phyloP scores from a whole-genome alignment of 169 alveolate species.

The Theileria orientalis region DNA sequence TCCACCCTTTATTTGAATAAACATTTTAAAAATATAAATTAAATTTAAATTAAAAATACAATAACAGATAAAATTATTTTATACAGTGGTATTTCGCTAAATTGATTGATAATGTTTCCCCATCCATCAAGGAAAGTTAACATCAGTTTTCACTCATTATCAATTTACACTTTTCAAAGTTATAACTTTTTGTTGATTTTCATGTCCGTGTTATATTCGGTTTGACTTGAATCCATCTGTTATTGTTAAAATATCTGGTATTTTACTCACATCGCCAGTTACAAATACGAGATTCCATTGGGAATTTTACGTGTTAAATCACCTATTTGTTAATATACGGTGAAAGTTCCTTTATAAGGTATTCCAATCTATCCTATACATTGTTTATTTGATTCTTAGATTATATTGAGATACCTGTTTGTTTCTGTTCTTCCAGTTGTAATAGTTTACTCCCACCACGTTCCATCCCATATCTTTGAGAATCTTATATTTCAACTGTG shows the following conservation, averaged over 20 bases:
- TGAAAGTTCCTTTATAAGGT: not conserved
- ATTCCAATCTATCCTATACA: constrained; percentile 17
- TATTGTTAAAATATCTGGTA: no score
- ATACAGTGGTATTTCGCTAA: not conserved
- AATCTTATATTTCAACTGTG: constrained; percentile 52
- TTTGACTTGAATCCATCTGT: no score
- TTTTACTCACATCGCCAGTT: not conserved
- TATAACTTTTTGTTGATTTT: not conserved
- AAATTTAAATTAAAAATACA: constrained; percentile 8
- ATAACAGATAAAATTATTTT: not conserved
- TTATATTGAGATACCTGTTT: constrained; percentile 31
- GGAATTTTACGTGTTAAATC: not conserved
- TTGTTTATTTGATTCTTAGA: not conserved
- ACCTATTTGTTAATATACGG: not conserved
- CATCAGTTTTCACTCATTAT: constrained; percentile 2
- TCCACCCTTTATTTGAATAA: constrained; percentile 97
- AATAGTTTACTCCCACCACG: constrained; percentile 57
- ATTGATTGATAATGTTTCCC: constrained; percentile 1
- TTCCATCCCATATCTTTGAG: constrained; percentile 62
- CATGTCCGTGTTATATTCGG: not conserved
- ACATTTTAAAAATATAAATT: constrained; percentile 79
- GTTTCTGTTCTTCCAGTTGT: constrained; percentile 60
- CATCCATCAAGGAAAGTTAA: not conserved
- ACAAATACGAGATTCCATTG: not conserved
- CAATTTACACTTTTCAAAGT: not conserved